Evolutionary conservation across 805 yeast genomes (phyloP), one percentile per base, ranked within the genome.

Genomic region (Ogataea glucozyma): DNA sequence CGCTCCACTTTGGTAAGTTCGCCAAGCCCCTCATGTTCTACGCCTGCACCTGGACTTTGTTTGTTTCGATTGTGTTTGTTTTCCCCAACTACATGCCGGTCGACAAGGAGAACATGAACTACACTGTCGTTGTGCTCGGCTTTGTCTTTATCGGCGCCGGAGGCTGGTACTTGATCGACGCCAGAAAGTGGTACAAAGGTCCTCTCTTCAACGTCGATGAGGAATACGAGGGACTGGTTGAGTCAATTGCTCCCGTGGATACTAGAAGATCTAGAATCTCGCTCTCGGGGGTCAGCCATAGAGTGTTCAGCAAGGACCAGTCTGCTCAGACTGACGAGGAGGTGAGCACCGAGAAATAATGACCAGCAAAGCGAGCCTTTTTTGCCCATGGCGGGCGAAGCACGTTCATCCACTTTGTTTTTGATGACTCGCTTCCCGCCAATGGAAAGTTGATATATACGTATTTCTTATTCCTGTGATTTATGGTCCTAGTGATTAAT

Each of bases 131-230:
- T 12, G 72, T 78, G 39, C 34, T 77, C 66, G 81, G 65, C 52
- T 45, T 62, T 61, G 62, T 64, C 60, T 41, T 66, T 40, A 50
- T 68, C 35, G 57, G 52, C 24, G 62, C 70, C 33, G 65, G 69
- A 40, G 58, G 62, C 9, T 79, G 79, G 75, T 79, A 66, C 54
- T 44, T 59, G 10, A 51, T 72, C 6, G 77, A 67, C 53, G 83
- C 82, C 31, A 70, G 59, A 47, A 74, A 73, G 44, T 76, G 80
- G 79, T 78, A 76, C 64, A 57, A 54, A 35, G 84, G 84, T 42
- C 83, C 83, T 8, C 67, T 71, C 48, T 60, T 72, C 42, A 77
- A 75, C 52, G 58, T 75, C 46, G 76, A 71, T 48, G 65, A 57
- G 9, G 64, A 56, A 31, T 58, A 56, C 32, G 59, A 45, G 17